Evolutionary conservation across 176 grass and related monocot genomes (phyloP).

Genomic region (Bothriochloa decipiens): DNA sequence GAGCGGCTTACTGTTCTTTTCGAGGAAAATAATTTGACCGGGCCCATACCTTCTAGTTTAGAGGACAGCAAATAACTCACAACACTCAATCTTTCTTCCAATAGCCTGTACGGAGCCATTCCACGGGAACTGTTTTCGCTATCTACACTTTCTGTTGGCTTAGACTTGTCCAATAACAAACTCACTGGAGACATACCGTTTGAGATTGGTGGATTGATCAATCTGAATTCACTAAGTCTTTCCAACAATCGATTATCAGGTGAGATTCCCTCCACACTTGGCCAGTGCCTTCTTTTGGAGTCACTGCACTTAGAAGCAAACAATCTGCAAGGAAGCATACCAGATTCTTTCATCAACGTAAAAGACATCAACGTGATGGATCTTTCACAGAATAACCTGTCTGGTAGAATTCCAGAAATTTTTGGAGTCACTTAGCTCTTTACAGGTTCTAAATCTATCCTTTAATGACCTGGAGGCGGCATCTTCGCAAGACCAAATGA

Average conservation of each 20-base stretch:
- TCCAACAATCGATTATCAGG: conserved; percentile 22
- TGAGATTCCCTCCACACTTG: conserved; percentile 37
- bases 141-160: conserved; percentile 1
- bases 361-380: conserved; percentile 35
- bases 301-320: conserved; percentile 34
- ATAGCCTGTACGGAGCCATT: conserved; percentile 25
- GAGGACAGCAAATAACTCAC: not conserved
- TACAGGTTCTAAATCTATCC: not conserved
- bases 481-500: not conserved
- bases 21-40: conserved; percentile 18
- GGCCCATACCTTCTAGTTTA: conserved; percentile 16
- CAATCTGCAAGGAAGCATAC: conserved; percentile 22
- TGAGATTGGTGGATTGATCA: conserved; percentile 14
- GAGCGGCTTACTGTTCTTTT: conserved; percentile 5
- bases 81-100: conserved; percentile 33
- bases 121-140: not conserved
- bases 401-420: conserved; percentile 31
- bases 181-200: conserved; percentile 19
- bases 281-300: conserved; percentile 22
- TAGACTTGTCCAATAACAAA: conserved; percentile 16
- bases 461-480: conserved; percentile 11
- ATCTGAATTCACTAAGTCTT: not conserved
- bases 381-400: conserved; percentile 49
- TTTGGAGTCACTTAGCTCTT: not conserved
- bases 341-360: conserved; percentile 20